These are phyloP conservation scores for Kodamaea hsintzibuensis DNA, from an alignment of 805 yeast genomes.

Conservation along the genomic window DNA sequence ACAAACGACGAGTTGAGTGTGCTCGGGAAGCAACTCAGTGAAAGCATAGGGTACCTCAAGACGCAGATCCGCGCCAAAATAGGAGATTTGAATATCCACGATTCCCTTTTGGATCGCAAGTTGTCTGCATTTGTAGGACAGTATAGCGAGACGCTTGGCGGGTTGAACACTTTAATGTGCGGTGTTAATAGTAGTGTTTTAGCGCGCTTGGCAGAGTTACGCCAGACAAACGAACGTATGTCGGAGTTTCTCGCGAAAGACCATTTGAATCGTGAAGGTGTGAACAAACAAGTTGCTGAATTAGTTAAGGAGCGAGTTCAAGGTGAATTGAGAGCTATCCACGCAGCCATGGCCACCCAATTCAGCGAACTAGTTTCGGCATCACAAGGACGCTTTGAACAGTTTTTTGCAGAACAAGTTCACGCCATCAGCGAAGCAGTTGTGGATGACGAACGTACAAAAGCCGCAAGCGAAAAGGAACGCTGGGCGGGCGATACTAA, in stretches of 20 bases:
- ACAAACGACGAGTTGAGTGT: slow-evolving; percentile 2
- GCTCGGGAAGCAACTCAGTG: slow-evolving; percentile 3
- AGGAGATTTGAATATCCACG: slow-evolving; percentile 8
- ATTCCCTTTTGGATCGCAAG: slow-evolving; percentile 8
- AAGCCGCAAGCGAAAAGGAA: not conserved
- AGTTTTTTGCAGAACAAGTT: not conserved
- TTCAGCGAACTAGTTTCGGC: not conserved
- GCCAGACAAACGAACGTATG: slow-evolving; percentile 8
- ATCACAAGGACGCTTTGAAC: not conserved
- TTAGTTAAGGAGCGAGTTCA: slow-evolving; percentile 2
- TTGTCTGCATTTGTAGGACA: slow-evolving; percentile 12
- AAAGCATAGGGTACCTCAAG: slow-evolving; percentile 7
- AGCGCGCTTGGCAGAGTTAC: slow-evolving; percentile 6
- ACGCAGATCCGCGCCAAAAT: slow-evolving; percentile 8
- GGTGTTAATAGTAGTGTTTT: not conserved
- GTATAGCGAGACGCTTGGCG: slow-evolving; percentile 10
- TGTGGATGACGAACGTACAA: slow-evolving; percentile 2
- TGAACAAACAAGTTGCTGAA: not conserved
- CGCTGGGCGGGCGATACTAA: slow-evolving; percentile 6
- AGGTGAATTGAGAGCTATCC: slow-evolving; percentile 2
- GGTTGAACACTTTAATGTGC: slow-evolving; percentile 4
- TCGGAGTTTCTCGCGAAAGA: slow-evolving; percentile 6
- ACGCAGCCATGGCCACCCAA: slow-evolving; percentile 2
- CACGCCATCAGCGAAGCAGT: slow-evolving; percentile 6
- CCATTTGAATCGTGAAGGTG: slow-evolving; percentile 3